Conservation (phyloP, 129 eudicot genomes). For the Heracleum sosnowskyi region DNA sequence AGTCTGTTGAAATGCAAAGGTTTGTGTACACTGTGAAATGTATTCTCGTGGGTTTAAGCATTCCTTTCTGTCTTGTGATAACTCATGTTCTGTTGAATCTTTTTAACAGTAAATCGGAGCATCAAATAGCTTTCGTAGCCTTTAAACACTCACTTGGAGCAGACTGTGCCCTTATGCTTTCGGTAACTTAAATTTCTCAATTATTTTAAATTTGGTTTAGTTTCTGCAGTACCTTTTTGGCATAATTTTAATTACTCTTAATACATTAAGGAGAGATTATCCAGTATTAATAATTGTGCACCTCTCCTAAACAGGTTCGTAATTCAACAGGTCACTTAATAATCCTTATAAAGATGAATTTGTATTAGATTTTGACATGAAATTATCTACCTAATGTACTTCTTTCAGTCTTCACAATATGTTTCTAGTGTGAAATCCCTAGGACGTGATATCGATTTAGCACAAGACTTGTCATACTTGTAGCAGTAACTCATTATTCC, state of each 20-base stretch:
- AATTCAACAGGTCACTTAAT: not conserved
- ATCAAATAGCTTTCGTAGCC: slow-evolving; percentile 78
- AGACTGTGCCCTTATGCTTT: slow-evolving; percentile 83
- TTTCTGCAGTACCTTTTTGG: not conserved
- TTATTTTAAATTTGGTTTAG: not conserved
- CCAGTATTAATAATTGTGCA: not conserved
- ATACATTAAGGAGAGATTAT: not conserved
- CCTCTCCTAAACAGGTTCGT: not conserved
- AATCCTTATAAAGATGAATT: not conserved
- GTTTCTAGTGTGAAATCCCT: not conserved
- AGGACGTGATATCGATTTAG: not conserved
- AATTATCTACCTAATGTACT: too few relatives aligned
- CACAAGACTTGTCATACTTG: not conserved
- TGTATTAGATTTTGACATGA: not conserved
- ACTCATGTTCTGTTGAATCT: slow-evolving; percentile 8
- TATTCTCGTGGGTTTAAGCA: not conserved
- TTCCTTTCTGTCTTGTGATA: not conserved
- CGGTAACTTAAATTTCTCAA: slow-evolving; percentile 37
- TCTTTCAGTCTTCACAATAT: not conserved
- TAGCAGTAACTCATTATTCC: not conserved
- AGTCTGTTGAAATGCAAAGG: slow-evolving; percentile 77
- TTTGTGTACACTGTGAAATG: slow-evolving; percentile 13
- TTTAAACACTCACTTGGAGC: slow-evolving; percentile 91
- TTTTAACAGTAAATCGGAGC: slow-evolving; percentile 49
- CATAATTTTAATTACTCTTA: not conserved